Base-by-base conservation (phyloP, 352 stramenopile genomes). In the Globisporangium paddicum region DNA sequence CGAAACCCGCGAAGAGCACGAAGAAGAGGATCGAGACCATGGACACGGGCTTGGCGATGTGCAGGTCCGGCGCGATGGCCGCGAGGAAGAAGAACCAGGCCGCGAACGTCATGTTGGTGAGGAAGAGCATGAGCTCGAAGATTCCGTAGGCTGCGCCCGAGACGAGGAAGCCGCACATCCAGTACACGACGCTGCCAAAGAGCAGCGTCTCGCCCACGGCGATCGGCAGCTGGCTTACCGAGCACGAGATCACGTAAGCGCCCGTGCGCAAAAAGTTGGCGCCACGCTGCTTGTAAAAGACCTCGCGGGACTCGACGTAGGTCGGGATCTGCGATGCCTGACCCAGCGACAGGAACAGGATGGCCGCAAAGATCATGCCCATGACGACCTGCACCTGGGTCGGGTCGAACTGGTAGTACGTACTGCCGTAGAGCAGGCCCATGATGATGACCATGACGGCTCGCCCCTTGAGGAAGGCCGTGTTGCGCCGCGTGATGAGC, bases 131-230 rank as follows among this genome's bases (percentile, higher is more conserved):
- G 13, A 64, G 49, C 47, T 88, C 58, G 42, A 80, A 89, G 51
- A 81, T 68, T 0, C 75, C 18, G 58, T 67, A 79, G 0, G 41
- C 9, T 6, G 16, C 14, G 16, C 40, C 64, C 5, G 71, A 38
- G 40, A 49, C 18, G 18, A 58, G 16, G 52, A 92, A 71, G 16
- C 79, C 82, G 48, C 82, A 72, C 64, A 89, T 81, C 63, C 69
- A 92, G 62, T 92, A 92, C 6, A 89, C 57, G 55, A 92, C 61
- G 9, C 68, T 79, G 25, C 77, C 82, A 69, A 90, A 90, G 40
- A 85, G 46, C 5, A 86, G 54, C 10, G 74, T 71, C 68, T 89
- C 82, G 32, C 80, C 58, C 14, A 73, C 10, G 63, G 49, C 34
- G 49, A 75, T 55, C 55, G 73, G 54, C 38, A 69, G 44, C 26